These are phyloP conservation scores for Aureobasidium subglaciale DNA, from an alignment of 2,329 filamentous ascomycete species.

Conservation along the genomic window DNA sequence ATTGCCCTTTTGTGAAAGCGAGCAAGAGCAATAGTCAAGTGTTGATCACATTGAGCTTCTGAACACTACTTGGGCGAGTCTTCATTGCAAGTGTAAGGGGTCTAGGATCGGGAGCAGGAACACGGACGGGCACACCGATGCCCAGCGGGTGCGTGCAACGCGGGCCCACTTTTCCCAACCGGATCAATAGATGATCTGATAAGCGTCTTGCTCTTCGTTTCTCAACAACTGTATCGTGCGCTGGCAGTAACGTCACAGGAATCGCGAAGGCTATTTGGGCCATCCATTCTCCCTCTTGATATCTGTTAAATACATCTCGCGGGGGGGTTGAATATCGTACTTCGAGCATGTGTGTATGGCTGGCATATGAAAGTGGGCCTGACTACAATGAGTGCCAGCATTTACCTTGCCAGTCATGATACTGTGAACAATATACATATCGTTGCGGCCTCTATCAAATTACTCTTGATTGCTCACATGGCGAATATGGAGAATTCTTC, in stretches of 20 bases:
- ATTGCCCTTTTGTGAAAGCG: no score
- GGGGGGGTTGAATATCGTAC: no score
- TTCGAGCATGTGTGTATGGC: no score
- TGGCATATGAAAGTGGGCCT: no score
- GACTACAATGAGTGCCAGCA: no score
- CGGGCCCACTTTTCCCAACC: neutral
- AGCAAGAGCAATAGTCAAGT: no score
- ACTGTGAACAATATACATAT: no score
- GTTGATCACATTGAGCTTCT: no score
- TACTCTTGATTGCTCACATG: neutral
- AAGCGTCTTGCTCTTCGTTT: neutral
- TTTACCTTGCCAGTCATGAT: no score
- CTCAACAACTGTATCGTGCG: neutral
- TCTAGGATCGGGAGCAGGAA: neutral
- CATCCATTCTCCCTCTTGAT: no score
- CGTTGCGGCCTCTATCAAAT: neutral
- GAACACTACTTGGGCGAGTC: neutral
- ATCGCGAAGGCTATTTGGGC: neutral
- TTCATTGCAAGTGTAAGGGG: neutral
- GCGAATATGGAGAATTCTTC: neutral
- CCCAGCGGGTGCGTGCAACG: neutral
- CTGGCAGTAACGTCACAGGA: neutral
- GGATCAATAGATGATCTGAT: slow-evolving; percentile 8
- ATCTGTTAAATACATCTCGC: no score
- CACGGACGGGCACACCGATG: neutral